phyloP scores from a whole-genome alignment of 257 asterid species.

The Lantana camara region DNA sequence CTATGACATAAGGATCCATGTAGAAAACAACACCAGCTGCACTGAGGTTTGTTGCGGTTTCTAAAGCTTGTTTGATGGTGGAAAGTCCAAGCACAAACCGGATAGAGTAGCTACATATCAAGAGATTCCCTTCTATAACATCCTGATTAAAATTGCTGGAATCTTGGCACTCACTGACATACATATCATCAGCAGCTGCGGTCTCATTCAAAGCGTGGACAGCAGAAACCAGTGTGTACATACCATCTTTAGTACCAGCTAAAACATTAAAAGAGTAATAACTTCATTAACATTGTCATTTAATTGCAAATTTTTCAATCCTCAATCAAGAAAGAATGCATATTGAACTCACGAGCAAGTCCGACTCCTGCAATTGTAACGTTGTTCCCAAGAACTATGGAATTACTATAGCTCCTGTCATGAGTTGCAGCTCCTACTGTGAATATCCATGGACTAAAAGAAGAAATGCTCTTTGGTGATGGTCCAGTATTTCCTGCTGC shows the following conservation, averaged over 20 bases:
- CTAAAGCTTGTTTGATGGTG: conserved; percentile 81
- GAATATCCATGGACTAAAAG: conserved; percentile 98
- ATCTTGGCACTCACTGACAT: conserved; percentile 94
- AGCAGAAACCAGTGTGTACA: conserved; percentile 83
- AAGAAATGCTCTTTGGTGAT: conserved; percentile 84
- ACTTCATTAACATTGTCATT: no score
- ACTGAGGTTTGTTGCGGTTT: conserved; percentile 79
- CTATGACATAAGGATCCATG: conserved; percentile 94
- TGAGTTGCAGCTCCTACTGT: conserved; percentile 96
- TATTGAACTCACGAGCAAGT: conserved; percentile 80
- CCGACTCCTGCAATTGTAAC: conserved; percentile 90
- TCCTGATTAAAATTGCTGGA: conserved; percentile 58
- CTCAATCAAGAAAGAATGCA: conserved; percentile 4
- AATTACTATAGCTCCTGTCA: conserved; percentile 79
- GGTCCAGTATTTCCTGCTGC: conserved; percentile 99
- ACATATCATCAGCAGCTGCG: conserved; percentile 58
- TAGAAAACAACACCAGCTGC: conserved; percentile 92
- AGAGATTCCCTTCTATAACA: conserved; percentile 70
- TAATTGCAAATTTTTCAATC: background rate
- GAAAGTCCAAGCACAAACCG: conserved; percentile 97
- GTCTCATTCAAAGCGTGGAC: conserved; percentile 70
- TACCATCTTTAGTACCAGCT: conserved; percentile 81
- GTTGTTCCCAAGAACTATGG: conserved; percentile 84
- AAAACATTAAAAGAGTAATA: conserved; percentile 24
- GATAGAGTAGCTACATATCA: conserved; percentile 96